Conservation (phyloP, 2,329 filamentous ascomycete species). For the Xylaria polymorpha region DNA sequence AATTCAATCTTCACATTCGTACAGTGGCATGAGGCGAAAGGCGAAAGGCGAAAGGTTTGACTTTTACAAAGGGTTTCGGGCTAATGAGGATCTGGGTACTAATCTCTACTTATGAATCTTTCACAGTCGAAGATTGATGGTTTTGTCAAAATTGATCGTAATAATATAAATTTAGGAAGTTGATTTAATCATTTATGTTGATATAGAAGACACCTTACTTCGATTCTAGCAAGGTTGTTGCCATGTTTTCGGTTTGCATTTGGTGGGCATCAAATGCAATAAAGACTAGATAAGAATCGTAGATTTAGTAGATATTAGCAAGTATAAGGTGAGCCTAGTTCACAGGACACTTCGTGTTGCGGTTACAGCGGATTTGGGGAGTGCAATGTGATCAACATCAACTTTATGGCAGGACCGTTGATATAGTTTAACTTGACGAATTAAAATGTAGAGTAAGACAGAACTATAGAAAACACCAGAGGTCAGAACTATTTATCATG, state of each 20-base stretch:
- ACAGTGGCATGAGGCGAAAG: background rate
- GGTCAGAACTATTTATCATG: too few species aligned
- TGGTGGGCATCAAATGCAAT: background rate
- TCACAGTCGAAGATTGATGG: background rate
- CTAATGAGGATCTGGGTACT: background rate
- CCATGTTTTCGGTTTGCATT: background rate
- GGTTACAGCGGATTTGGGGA: too few species aligned
- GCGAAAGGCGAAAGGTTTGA: background rate
- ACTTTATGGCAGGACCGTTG: too few species aligned
- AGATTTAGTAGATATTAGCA: background rate
- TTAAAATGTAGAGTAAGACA: too few species aligned
- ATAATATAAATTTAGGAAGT: background rate
- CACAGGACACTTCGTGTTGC: too few species aligned
- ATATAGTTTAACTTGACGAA: too few species aligned
- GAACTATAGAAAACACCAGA: too few species aligned
- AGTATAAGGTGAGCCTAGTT: background rate
- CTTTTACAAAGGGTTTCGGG: background rate
- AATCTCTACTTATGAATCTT: background rate
- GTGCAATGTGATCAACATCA: too few species aligned
- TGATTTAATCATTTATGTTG: background rate
- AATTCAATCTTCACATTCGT: background rate
- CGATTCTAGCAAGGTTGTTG: background rate
- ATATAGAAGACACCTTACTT: background rate
- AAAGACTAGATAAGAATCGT: background rate
- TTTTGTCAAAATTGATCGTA: background rate